phyloP scores from a whole-genome alignment of 2,329 filamentous ascomycete genomes.

The Apiospora saccharicola region DNA sequence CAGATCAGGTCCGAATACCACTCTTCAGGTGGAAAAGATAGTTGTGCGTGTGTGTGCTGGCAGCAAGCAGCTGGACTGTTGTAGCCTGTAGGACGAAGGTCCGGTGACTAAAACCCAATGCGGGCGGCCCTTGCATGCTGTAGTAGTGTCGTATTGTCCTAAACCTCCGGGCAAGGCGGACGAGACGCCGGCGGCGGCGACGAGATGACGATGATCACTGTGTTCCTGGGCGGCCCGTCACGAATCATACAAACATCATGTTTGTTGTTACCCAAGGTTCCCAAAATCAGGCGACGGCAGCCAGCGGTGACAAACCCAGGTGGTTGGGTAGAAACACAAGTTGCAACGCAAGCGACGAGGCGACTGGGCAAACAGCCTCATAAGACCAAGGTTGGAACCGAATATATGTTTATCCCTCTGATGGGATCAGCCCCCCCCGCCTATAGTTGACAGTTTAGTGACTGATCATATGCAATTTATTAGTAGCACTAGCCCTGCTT shows the following conservation, averaged over 20 bases:
- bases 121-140: conserved; percentile 6
- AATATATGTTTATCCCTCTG: not conserved
- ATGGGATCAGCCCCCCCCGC: not conserved
- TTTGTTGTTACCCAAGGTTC: not conserved
- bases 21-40: not conserved
- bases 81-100: conserved; percentile 1
- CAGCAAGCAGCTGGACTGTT: too few species aligned
- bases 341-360: not conserved
- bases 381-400: conserved; percentile 1
- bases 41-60: not conserved
- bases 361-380: not conserved
- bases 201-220: not conserved
- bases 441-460: conserved; percentile 1
- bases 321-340: not conserved
- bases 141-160: not conserved
- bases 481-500: conserved; percentile 9
- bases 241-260: not conserved
- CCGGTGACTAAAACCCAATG: not conserved
- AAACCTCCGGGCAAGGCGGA: not conserved
- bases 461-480: not conserved
- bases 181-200: not conserved
- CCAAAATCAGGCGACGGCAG: conserved; percentile 2
- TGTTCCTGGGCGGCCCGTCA: not conserved
- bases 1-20: not conserved
- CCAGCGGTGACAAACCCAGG: not conserved